A percentile compares a stretch with the other conserved stretches of the same genome.
These are phyloP conservation scores for Phytophthora cryptogea DNA, from an alignment of 352 stramenopile genomes.

Conservation along the genomic window DNA sequence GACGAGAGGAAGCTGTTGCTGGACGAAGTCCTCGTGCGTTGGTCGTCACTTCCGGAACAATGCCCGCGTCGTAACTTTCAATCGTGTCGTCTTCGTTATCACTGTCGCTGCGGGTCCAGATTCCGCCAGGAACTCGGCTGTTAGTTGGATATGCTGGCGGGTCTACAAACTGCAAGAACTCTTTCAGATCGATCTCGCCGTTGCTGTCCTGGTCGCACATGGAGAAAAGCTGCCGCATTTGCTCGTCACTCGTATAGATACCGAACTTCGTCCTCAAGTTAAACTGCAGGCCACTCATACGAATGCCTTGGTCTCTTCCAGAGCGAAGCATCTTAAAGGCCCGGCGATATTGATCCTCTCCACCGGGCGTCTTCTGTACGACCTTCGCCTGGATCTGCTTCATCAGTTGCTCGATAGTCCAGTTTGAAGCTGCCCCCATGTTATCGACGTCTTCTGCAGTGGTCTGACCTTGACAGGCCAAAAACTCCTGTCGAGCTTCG, in stretches of 20 bases:
- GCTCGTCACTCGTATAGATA: conserved; percentile 73
- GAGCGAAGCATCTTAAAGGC: conserved; percentile 83
- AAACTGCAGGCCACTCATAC: conserved; percentile 70
- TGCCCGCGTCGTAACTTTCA: conserved; percentile 12
- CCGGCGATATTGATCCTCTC: conserved; percentile 78
- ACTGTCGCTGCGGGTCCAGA: conserved; percentile 53
- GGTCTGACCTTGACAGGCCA: conserved; percentile 23
- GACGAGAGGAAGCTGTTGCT: conserved; percentile 3
- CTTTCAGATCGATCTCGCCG: conserved; percentile 73
- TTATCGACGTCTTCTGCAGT: conserved; percentile 43
- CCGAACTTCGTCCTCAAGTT: conserved; percentile 83
- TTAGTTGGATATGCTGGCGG: conserved; percentile 59
- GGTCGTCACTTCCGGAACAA: not conserved
- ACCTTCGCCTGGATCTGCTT: conserved; percentile 83
- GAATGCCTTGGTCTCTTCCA: conserved; percentile 68
- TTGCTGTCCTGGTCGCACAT: conserved; percentile 68
- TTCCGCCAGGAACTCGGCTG: conserved; percentile 54
- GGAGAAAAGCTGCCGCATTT: conserved; percentile 72
- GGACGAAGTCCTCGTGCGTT: not conserved
- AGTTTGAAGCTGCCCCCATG: conserved; percentile 53
- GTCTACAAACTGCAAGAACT: conserved; percentile 80
- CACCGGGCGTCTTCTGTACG: conserved; percentile 73
- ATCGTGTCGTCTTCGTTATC: conserved; percentile 25
- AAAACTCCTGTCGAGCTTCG: conserved; percentile 70
- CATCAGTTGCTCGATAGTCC: conserved; percentile 65